phyloP scores from a whole-genome alignment of 2,329 filamentous ascomycete genomes.

The Bretziella fagacearum region DNA sequence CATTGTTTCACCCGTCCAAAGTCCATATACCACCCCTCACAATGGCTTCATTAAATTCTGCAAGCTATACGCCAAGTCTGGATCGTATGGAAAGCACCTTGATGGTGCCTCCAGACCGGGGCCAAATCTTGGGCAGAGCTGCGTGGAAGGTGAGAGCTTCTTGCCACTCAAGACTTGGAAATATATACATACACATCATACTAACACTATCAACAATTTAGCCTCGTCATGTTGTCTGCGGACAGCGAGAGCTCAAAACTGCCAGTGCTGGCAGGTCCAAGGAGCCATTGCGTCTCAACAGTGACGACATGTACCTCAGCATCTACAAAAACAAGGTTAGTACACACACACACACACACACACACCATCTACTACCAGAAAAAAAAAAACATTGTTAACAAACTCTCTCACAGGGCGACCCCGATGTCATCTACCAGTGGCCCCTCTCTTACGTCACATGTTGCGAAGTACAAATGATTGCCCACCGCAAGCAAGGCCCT shows the following conservation, averaged over 20 bases:
- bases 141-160: conserved; percentile 37
- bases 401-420: conserved; percentile 29
- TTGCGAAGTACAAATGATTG: conserved; percentile 40
- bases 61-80: conserved; percentile 4
- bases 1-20: neutral
- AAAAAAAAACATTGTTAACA: neutral
- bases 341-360: conserved; percentile 1
- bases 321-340: conserved; percentile 41
- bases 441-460: conserved; percentile 34
- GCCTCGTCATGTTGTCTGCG: conserved; percentile 43
- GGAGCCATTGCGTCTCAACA: conserved; percentile 11
- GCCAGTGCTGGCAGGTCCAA: conserved; percentile 15
- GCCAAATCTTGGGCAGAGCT: conserved; percentile 32
- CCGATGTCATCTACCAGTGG: conserved; percentile 37
- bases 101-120: conserved; percentile 33
- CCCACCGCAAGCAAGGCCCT: conserved; percentile 45
- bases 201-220: conserved; percentile 18
- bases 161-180: too few species aligned
- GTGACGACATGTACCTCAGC: conserved; percentile 29
- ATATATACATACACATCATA: too few species aligned
- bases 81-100: conserved; percentile 30
- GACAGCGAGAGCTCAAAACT: conserved; percentile 21
- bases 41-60: conserved; percentile 16
- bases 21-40: neutral
- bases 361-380: too few species aligned